Evolutionary conservation across 2,329 filamentous ascomycete species (phyloP).

Genomic region (Monascus ruber): DNA sequence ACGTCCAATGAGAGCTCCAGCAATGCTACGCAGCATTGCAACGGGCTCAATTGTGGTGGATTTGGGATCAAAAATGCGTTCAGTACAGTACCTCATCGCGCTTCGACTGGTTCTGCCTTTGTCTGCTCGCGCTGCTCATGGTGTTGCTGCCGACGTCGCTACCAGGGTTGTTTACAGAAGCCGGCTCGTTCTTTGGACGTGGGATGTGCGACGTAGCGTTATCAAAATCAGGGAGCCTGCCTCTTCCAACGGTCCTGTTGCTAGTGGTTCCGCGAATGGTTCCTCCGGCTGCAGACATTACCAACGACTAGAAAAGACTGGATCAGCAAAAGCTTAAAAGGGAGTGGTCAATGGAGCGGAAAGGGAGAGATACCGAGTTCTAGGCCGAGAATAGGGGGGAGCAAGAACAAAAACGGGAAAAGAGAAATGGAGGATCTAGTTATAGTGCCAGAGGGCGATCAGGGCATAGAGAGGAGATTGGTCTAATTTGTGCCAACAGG

Average conservation of each 20-base stretch:
- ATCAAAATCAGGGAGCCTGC: constrained; percentile 41
- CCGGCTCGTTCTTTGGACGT: constrained; percentile 46
- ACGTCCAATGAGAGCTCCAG: not conserved
- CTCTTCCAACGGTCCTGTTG: constrained; percentile 41
- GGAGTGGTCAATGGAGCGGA: not conserved
- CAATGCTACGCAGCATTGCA: no score
- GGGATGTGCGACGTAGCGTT: constrained; percentile 48
- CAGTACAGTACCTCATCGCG: constrained; percentile 74
- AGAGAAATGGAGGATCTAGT: no score
- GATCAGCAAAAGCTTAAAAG: not conserved
- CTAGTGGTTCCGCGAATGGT: constrained; percentile 48
- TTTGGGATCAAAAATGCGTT: constrained; percentile 8
- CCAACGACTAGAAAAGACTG: constrained; percentile 1
- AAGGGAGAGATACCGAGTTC: not conserved
- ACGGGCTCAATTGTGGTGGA: no score
- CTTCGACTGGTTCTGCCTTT: constrained; percentile 91
- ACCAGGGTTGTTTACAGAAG: constrained; percentile 21
- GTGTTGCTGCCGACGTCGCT: constrained; percentile 52
- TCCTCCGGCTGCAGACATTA: constrained; percentile 47
- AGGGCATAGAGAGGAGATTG: not conserved
- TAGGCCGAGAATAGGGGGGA: no score
- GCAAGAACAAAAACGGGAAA: no score
- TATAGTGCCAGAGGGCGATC: not conserved
- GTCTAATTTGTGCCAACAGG: not conserved
- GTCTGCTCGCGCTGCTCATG: constrained; percentile 74